Evolutionary conservation across 2,329 filamentous ascomycete species (phyloP), one percentile per base, ranked within the genome.

Genomic region (Aspergillus persii): DNA sequence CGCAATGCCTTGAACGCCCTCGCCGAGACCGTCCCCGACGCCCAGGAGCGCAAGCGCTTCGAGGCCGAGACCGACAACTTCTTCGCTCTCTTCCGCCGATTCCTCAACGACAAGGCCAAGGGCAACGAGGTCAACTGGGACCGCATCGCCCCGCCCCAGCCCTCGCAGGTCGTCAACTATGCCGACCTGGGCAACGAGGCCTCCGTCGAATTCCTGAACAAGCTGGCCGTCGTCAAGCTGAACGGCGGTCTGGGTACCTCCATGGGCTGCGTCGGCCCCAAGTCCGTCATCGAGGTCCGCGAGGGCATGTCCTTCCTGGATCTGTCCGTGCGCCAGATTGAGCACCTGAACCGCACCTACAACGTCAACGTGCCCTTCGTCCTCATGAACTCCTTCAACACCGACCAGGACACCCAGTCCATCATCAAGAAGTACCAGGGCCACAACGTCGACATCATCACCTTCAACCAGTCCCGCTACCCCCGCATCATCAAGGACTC

Each of bases 351-450:
- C 89, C 90, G 93, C 79, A 98, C 92, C 66, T 98, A 97, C 83
- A 86, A 90, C 70, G 92, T 96, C 78, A 98, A 97, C 76, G 95
- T 99, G 36, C 95, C 95, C 52, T 97, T 99, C 80, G 88, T 99
- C 68, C 89, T 99, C 71, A 99, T 99, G 95, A 99, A 99, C 89
- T 98, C 95, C 57, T 99, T 99, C 90, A 99, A 99, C 87, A 99
- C 95, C 76, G 93, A 99, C 78, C 87, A 94, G 72, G 95, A 99
- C 76, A 99, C 95, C 54, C 92, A 93, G 64, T 92, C 92, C 80
- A 99, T 99, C 81, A 99, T 99, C 84, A 99, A 99, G 88, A 99
- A 99, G 85, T 99, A 98, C 82, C 94, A 99, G 83, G 95, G 95
- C 66, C 95, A 99, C 87, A 97, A 97, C 78, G 96, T 99, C 74